These are phyloP conservation scores for Lomentospora prolificans DNA, from an alignment of 2,329 filamentous ascomycete species.

Conservation along the genomic window DNA sequence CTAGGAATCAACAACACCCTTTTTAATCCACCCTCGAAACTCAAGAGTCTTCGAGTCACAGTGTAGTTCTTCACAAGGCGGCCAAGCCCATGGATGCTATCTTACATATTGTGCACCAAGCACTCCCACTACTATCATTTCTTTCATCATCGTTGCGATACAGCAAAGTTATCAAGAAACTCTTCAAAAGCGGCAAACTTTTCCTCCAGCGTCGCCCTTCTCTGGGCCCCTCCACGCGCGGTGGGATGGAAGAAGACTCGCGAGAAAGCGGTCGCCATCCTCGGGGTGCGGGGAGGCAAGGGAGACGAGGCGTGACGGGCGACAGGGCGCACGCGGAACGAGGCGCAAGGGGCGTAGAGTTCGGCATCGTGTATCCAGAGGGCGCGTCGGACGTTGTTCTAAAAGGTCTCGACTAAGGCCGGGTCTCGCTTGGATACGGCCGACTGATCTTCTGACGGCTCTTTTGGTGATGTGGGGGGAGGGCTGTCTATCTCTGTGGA, in stretches of 20 bases:
- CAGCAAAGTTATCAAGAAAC: slow-evolving; percentile 11
- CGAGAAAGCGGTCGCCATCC: background rate
- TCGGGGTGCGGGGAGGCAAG: background rate
- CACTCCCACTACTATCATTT: background rate
- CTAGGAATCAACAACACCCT: too few relatives aligned
- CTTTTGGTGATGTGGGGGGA: background rate
- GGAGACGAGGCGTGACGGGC: background rate
- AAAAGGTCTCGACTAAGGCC: slow-evolving; percentile 9
- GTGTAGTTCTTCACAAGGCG: background rate
- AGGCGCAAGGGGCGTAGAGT: background rate
- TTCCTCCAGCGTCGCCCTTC: slow-evolving; percentile 9
- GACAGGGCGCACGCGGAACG: background rate
- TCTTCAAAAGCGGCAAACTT: slow-evolving; percentile 11
- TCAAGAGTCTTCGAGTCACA: background rate
- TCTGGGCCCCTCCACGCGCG: background rate
- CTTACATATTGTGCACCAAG: background rate
- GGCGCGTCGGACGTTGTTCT: slow-evolving; percentile 12
- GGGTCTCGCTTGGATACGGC: background rate
- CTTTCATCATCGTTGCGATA: background rate
- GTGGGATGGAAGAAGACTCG: background rate
- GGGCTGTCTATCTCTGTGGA: background rate
- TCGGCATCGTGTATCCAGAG: slow-evolving; percentile 10
- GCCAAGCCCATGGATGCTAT: background rate
- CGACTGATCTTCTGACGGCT: background rate
- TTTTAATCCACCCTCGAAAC: background rate